A percentile compares a stretch with the other conserved stretches of the same genome.
Conservation (phyloP, 148 eudicot genomes). For the Fagopyrum esculentum region DNA sequence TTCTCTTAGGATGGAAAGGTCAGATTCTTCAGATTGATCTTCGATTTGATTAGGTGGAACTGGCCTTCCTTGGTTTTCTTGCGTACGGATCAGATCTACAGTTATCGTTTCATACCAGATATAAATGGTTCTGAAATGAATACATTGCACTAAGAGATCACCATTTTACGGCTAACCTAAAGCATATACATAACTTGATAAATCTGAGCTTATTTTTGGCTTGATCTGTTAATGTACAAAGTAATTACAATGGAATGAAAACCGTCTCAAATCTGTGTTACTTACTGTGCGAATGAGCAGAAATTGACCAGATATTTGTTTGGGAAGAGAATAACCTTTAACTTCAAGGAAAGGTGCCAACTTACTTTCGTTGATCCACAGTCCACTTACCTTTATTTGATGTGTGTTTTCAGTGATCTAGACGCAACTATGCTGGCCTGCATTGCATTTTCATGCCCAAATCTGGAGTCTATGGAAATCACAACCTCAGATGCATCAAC, state of each 20-base stretch:
- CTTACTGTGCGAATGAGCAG: neutral
- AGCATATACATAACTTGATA: neutral
- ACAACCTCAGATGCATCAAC: conserved; percentile 35
- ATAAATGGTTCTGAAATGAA: neutral
- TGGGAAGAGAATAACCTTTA: neutral
- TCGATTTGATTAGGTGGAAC: neutral
- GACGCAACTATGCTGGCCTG: conserved; percentile 94
- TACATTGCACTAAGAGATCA: neutral
- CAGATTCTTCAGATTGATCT: conserved; percentile 9
- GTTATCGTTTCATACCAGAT: conserved; percentile 2
- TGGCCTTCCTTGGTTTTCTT: neutral
- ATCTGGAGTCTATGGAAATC: conserved; percentile 78
- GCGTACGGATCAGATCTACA: conserved; percentile 27
- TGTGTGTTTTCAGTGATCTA: conserved; percentile 65
- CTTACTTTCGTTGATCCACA: neutral
- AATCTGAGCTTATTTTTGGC: neutral
- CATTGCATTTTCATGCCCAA: conserved; percentile 91
- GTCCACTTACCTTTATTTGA: neutral
- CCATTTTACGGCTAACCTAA: neutral
- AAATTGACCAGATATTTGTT: neutral
- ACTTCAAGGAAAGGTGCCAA: neutral
- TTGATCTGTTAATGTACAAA: neutral
- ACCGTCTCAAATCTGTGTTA: neutral
- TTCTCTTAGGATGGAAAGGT: conserved; percentile 81
- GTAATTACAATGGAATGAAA: neutral